Evolutionary conservation across 768 basidiomycete species (phyloP), one percentile per base, ranked within the genome.

Genomic region (Rossbeevera mucosa): DNA sequence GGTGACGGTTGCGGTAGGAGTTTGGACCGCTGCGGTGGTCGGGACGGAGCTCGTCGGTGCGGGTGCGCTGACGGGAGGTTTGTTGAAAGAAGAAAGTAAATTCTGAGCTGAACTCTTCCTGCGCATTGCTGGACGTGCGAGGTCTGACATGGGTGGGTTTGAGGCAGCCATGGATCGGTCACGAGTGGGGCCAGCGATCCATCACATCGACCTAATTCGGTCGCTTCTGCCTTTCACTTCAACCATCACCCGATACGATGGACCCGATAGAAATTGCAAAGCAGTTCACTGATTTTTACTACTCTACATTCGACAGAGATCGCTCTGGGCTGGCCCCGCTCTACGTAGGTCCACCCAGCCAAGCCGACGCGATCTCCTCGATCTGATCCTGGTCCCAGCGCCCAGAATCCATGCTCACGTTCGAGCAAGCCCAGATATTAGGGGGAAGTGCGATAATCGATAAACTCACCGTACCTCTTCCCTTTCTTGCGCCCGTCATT

Each of bases 41-140:
- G 72, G 61, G 13, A 71, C 68, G 29, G 63, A 60, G 45, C 67
- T 63, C 16, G 74, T 70, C 18, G 72, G 60, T 28, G 46, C 13
- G 28, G 65, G 33, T 11, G 54, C 48, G 42, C 68, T 58, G 21
- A 41, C 45, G 47, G 72, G 61, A 4, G 64, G 61, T 59, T 69
- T 91, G 79, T 69, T 91, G 79, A 90, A 90, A 40, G 85, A 83
- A 7, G 83, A 81, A 29, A 93, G 78, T 44, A 92, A 76, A 69
- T 91, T 89, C 72, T 87, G 89, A 11, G 85, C 89, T 11, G 88
- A 90, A 18, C 88, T 88, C 73, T 92, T 93, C 58, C 90, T 82
- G 59, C 89, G 85, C 79, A 93, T 85, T 7, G 73, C 59, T 25
- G 88, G 86, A 49, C 82, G 80, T 1, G 67, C 51, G 26, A 51